Evolutionary conservation across 768 basidiomycete genomes (phyloP), one percentile per base, ranked within the genome.

Genomic region (Nidularia pulvinata): DNA sequence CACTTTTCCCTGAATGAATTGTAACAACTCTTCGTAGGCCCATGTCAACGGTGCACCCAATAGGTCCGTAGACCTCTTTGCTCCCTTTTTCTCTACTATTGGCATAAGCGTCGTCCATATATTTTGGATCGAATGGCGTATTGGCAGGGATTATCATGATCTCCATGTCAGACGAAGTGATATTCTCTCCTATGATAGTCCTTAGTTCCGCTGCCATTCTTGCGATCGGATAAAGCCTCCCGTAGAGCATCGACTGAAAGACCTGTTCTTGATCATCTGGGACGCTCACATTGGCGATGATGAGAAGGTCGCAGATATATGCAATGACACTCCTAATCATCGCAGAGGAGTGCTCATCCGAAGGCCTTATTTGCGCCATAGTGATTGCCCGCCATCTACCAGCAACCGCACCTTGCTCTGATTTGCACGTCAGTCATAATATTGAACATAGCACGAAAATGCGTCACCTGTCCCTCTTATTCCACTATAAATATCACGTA

Each of bases 301-400:
- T n/a, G 42, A 45, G n/a, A 9, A 46, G 5, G 5, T 52, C 34
- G 32, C 13, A 46, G 7, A 53, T 44, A 3, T 68, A 66, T 45
- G 50, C 4, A n/a, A 56, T 56, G 47, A 71, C 61, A 48, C 63
- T 43, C 56, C 54, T 68, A 64, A 30, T 64, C 62, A 16, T 70
- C 68, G n/a, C 68, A 2, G 70, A 56, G 16, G 74, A 11, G 9
- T 32, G 11, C 25, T 63, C 68, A 71, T 70, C 42, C 66, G 67
- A 53, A 70, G 71, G 47, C 39, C 35, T 63, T 16, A 77, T 72
- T 50, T 83, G 78, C 30, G 68, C 66, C 48, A 78, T 71, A 30
- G 83, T 84, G 57, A 85, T 55, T 25, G 82, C 75, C 53, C 83
- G 75, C 83, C 83, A 85, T 30, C 77, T 70, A 48, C 81, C 83